Conservation (phyloP, 1,284 basidiomycete genomes). For the Stereum hirsutum region DNA sequence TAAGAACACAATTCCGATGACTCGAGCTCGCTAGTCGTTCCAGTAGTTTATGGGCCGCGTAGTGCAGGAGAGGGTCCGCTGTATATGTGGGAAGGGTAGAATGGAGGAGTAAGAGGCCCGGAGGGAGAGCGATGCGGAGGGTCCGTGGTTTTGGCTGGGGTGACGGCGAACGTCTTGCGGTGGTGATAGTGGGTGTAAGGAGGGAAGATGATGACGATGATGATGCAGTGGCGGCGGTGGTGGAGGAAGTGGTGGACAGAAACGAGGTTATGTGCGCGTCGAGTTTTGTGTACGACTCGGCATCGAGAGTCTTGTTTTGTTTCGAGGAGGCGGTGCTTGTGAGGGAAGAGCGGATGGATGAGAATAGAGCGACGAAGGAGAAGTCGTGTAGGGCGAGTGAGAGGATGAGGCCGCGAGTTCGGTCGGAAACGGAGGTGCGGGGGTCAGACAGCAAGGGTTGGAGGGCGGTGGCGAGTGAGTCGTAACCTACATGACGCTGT, state of each 20-base stretch:
- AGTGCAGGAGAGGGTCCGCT: conserved; percentile 25
- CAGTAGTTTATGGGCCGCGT: conserved; percentile 47
- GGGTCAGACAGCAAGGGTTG: conserved; percentile 37
- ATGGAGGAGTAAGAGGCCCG: conserved; percentile 48
- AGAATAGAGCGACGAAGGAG: conserved; percentile 41
- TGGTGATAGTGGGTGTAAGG: no score
- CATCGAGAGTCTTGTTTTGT: conserved; percentile 26
- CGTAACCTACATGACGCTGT: conserved; percentile 59
- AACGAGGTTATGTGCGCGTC: no score
- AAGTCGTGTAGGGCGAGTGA: conserved; percentile 58
- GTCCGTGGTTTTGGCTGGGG: no score
- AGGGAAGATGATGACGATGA: no score
- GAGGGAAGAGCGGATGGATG: conserved; percentile 24
- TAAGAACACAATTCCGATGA: conserved; percentile 59
- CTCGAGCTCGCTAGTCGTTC: conserved; percentile 49
- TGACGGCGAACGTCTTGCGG: no score
- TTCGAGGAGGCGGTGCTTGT: conserved; percentile 19
- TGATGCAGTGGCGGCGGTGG: no score
- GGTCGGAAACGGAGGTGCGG: conserved; percentile 32
- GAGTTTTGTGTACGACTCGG: no score
- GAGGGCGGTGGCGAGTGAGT: conserved; percentile 48
- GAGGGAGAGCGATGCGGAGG: conserved; percentile 42
- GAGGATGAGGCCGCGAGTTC: conserved; percentile 52
- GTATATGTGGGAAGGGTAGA: conserved; percentile 24
- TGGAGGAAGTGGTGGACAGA: no score